Base-by-base conservation (phyloP, 768 basidiomycete genomes). In the Crucibulum laeve region DNA sequence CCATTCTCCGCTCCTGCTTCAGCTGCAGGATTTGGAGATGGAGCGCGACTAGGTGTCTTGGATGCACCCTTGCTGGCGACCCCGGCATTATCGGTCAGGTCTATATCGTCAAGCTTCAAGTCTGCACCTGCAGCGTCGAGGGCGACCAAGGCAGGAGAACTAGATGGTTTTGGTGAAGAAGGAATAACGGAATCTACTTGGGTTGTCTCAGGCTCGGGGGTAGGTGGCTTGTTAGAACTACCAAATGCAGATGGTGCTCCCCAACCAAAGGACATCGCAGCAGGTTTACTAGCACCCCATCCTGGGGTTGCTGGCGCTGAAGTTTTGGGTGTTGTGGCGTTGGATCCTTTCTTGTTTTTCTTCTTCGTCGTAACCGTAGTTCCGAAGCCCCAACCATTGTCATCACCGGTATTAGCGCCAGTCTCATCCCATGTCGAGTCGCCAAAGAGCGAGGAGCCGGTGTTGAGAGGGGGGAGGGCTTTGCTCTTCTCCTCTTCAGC, bases 401-500 rank as follows among this genome's bases (percentile, higher is more conserved):
- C n/a, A n/a, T n/a, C n/a, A n/a, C n/a, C n/a, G n/a, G n/a, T n/a
- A n/a, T n/a, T n/a, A n/a, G n/a, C n/a, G n/a, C n/a, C n/a, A n/a
- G n/a, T n/a, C n/a, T n/a, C n/a, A n/a, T n/a, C n/a, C n/a, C n/a
- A n/a, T n/a, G n/a, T n/a, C n/a, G 43, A 37, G 18, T 35, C 15
- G 32, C 45, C 45, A 23, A 47, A 47, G 24, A 40, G 19, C n/a
- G n/a, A n/a, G 14, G 43, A 32, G 24, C 38, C 38, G 25, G 44
- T 41, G 24, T 40, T 41, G 7, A 43, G 47, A n/a, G 28, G 18
- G 21, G 28, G 28, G 3, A 43, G 32, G 14, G 44, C 41, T 38
- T 39, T 37, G 19, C 41, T 44, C n/a, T 35, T 30, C 21, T 44
- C 46, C 28, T 49, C 40, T n/a, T 50, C 45, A 33, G 32, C 46